phyloP scores from a whole-genome alignment of 352 stramenopile genomes.

The Phytophthora boehmeriae region DNA sequence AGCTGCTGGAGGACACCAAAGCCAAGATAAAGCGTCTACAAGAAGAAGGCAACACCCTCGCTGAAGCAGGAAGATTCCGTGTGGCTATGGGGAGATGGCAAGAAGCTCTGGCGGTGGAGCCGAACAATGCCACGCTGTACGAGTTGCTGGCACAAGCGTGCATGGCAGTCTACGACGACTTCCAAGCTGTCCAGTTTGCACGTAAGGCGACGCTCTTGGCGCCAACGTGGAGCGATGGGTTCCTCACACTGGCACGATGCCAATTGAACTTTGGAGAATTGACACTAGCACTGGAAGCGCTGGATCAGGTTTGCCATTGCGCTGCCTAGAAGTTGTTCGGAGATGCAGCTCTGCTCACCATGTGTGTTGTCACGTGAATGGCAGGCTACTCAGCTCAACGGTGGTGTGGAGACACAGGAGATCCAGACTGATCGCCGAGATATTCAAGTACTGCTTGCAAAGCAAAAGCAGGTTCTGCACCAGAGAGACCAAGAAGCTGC shows the following conservation, averaged over 20 bases:
- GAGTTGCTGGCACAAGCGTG: slow-evolving; percentile 76
- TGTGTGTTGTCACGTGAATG: background rate
- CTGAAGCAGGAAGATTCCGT: slow-evolving; percentile 65
- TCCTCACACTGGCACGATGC: slow-evolving; percentile 67
- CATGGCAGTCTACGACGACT: slow-evolving; percentile 77
- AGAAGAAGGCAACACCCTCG: slow-evolving; percentile 79
- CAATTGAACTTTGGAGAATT: slow-evolving; percentile 87
- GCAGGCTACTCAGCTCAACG: slow-evolving; percentile 56
- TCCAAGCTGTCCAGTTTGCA: slow-evolving; percentile 75
- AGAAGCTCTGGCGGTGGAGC: slow-evolving; percentile 57
- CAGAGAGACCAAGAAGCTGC: slow-evolving; percentile 50
- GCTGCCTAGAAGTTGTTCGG: no score
- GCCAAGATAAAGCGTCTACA: slow-evolving; percentile 70
- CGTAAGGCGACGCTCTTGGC: slow-evolving; percentile 56
- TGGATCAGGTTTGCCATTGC: slow-evolving; percentile 39
- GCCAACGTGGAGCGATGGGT: slow-evolving; percentile 69
- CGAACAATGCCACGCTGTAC: slow-evolving; percentile 53
- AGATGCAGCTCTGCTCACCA: no score
- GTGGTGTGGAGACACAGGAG: slow-evolving; percentile 42
- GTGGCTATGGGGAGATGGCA: slow-evolving; percentile 73
- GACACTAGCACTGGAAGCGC: slow-evolving; percentile 52
- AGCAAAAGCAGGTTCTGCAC: slow-evolving; percentile 46
- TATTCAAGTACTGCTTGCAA: slow-evolving; percentile 44
- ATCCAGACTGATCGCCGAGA: slow-evolving; percentile 53
- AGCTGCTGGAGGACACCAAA: slow-evolving; percentile 59